Conservation (phyloP, 768 basidiomycete species). For the Chalciporus pseudorubinellus region DNA sequence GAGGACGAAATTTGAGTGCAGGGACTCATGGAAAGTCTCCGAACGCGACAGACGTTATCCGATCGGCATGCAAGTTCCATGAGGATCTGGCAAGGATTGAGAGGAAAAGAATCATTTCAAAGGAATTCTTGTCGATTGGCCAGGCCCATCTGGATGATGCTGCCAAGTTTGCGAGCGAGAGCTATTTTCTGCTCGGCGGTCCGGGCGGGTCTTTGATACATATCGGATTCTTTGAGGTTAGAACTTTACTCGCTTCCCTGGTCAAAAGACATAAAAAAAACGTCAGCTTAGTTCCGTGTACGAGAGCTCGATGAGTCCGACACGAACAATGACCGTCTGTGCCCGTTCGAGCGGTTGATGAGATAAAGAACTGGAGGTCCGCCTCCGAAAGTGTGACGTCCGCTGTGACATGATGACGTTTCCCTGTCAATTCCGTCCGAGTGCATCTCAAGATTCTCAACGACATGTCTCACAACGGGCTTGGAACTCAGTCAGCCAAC, state of each 20-base stretch:
- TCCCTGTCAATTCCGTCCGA: not conserved
- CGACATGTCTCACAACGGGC: not conserved
- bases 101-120: too few relatives aligned
- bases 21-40: not conserved
- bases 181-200: not conserved
- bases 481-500: not conserved
- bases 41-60: not conserved
- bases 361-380: not conserved
- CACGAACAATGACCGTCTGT: not conserved
- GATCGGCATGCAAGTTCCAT: not conserved
- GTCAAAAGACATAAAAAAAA: not conserved
- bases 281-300: not conserved
- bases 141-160: too few relatives aligned
- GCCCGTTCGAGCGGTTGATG: not conserved
- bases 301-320: not conserved
- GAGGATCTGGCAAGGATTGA: not conserved
- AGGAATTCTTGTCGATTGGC: not conserved
- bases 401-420: not conserved
- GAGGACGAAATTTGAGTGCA: not conserved
- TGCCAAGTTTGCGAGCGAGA: not conserved
- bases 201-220: not conserved
- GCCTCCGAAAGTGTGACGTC: too few relatives aligned
- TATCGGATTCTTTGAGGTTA: not conserved
- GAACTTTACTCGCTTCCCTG: not conserved
- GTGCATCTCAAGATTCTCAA: too few relatives aligned